Base-by-base conservation (phyloP, 371 early-diverging fungal genomes). In the Umbelopsis sp. region DNA sequence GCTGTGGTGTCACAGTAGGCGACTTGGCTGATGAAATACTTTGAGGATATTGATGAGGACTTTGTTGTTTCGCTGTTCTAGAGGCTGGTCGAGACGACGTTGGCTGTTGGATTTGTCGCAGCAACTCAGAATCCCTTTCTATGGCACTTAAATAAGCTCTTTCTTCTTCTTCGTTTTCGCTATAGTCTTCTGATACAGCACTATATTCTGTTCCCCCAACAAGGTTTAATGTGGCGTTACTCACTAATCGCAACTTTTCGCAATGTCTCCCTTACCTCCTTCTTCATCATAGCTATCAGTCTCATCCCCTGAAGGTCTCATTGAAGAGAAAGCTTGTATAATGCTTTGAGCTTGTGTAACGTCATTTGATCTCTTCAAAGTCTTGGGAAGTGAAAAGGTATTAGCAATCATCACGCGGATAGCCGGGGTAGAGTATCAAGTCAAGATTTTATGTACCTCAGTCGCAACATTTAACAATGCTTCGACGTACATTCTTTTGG, bases 271-370 rank as follows among this genome's bases (percentile, higher is more conserved):
- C 9, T 63, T 70, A 44, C 73, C 75, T 11, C 72, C 74, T 46
- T 70, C 70, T 22, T 74, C 72, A 14, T 74, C 74, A 29, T 72
- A 57, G 14, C 57, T 57, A 35, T 57, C 69, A 5, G 66, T 72
- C 9, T 65, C 52, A 22, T 63, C 69, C 44, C 45, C 74, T 14
- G 74, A 68, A 25, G 76, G 67, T 37, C 71, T 74, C 71, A 75
- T 74, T 9, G 69, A 44, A 10, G 77, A 69, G 66, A 80, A 78
- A 46, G 80, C 78, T 50, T 83, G 83, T 63, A 84, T 81, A 50
- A 74, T 81, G 57, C 78, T 76, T 44, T 77, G 79, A 35, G 79
- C 83, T 63, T 80, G 80, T 25, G 74, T 68, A 62, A 74, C 76
- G 69, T 76, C 74, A 41, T 73, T 73, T 66, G 80, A 80, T 63